Base-by-base conservation (phyloP, 257 asterid genomes). In the Penstemon barbatus region DNA sequence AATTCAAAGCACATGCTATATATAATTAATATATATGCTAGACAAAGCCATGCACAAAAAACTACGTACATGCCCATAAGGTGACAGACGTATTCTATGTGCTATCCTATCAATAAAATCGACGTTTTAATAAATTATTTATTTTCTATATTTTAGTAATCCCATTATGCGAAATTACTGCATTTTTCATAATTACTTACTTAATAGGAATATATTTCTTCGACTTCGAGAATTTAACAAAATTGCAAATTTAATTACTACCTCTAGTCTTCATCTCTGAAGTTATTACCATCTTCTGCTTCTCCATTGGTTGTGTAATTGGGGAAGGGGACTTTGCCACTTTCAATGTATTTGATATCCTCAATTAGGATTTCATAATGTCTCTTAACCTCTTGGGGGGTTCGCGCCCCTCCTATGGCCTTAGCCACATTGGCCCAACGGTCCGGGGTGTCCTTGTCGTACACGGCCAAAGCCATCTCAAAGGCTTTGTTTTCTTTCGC, bases 351-450 rank as follows among this genome's bases (percentile, higher is more conserved):
- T 5, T 59, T 68, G 52, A 92, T 69, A 61, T 92, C 98, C 58
- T 85, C 80, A 4, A 92, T 74, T 5, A 92, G 91, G n/a, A 75
- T 12, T 33, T 86, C 82, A 18, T 89, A 92, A 71, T 92, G 98
- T 70, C 62, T 80, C 81, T 82, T 92, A 15, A 92, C 97, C 58
- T 89, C 97, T 3, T 86, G 95, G 0, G 88, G 74, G 0, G 95
- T 87, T 50, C 91, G 77, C 0, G 33, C 33, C 33, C 92, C 92
- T 0, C 92, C 98, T 0, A 92, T 70, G 5, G 91, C 92, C 66
- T 80, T 79, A 1, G 97, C 97, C 8, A 90, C 89, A 8, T 90
- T 90, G 58, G 57, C 73, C 97, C 97, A 90, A 10, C 97, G 97
- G 73, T 88, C 95, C 0, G 97, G 90, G 1, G 90, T 83, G 75